phyloP scores from a whole-genome alignment of 179 eudicot species.

The Beta lomatogona region DNA sequence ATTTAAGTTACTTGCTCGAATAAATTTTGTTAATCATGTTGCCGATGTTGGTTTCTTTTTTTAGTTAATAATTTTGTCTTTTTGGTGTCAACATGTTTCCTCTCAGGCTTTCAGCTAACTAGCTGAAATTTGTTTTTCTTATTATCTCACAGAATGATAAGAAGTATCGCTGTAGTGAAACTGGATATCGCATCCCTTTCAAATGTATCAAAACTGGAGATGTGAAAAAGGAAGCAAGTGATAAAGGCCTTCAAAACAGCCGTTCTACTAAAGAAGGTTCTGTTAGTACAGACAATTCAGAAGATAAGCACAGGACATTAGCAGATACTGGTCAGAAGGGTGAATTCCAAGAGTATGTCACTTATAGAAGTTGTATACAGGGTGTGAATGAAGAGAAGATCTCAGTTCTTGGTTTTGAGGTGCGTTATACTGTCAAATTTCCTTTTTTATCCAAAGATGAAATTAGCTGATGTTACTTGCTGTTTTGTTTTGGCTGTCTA shows the following conservation, averaged over 20 bases:
- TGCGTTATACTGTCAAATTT: constrained; percentile 27
- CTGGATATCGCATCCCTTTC: constrained; percentile 91
- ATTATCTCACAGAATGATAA: constrained; percentile 56
- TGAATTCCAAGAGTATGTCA: constrained; percentile 50
- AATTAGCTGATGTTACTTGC: not conserved
- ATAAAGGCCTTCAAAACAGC: constrained; percentile 32
- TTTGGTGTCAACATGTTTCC: constrained; percentile 6
- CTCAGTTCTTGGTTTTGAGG: constrained; percentile 91
- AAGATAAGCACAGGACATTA: constrained; percentile 42
- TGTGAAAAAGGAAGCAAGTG: constrained; percentile 39
- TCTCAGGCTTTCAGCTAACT: constrained; percentile 10
- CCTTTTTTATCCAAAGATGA: not conserved
- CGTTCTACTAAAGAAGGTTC: constrained; percentile 45
- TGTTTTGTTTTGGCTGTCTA: not conserved
- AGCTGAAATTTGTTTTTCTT: constrained; percentile 16
- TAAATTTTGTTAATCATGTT: not conserved
- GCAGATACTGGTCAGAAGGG: constrained; percentile 45
- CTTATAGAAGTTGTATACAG: constrained; percentile 84
- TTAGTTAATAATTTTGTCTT: not conserved
- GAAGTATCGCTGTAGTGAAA: constrained; percentile 89
- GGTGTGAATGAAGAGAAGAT: constrained; percentile 73
- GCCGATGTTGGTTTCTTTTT: too few species aligned
- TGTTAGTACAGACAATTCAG: constrained; percentile 24
- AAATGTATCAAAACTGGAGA: constrained; percentile 53
- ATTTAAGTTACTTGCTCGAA: not conserved